Base-by-base conservation (phyloP, 1,284 basidiomycete genomes). In the Meripilus lineatus region DNA sequence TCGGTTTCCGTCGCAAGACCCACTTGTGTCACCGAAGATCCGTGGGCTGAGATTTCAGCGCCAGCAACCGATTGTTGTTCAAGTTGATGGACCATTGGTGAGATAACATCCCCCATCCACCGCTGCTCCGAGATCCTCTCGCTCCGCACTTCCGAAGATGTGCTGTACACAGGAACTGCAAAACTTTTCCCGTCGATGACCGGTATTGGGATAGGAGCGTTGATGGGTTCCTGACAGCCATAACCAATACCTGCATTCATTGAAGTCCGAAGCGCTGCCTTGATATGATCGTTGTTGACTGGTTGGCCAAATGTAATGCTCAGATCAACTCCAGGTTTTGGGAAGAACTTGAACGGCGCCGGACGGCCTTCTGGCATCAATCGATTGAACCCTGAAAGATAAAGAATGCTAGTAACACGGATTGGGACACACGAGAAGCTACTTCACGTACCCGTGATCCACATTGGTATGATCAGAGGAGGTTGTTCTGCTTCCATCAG, bases 391-490 rank as follows among this genome's bases (percentile, higher is more conserved):
- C 93, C 85, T 86, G 53, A 23, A 23, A 38, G 17, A 23, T 38
- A 3, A 8, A 11, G 22, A 6, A 20, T 6, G 28, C 28, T 15
- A 21, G 26, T 38, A 24, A 32, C 11, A 5, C 6, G 13, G 25
- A 44, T 25, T 38, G 25, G 15, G 10, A 26, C 6, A 21, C 22
- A 10, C 38, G 22, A 38, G 37, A 36, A 15, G 32, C 23, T 14
- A 32, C 21, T 34, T 14, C 33, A 55, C 70, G 18, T 42, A 82
- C 83, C 92, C 4, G 85, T 84, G 17, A 98, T 74, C 90, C 92
- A 97, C 72, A 97, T 91, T 1, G 95, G 95, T 45, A 98, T 84
- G 45, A 97, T 81, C n/a, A 82, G 65, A 1, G 95, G 94, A 39
- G 79, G 77, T 30, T 70, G 62, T 17, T 71, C 63, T 0, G 83